Evolutionary conservation across 2,329 filamentous ascomycete genomes (phyloP).

Genomic region (Fusarium robinianum): DNA sequence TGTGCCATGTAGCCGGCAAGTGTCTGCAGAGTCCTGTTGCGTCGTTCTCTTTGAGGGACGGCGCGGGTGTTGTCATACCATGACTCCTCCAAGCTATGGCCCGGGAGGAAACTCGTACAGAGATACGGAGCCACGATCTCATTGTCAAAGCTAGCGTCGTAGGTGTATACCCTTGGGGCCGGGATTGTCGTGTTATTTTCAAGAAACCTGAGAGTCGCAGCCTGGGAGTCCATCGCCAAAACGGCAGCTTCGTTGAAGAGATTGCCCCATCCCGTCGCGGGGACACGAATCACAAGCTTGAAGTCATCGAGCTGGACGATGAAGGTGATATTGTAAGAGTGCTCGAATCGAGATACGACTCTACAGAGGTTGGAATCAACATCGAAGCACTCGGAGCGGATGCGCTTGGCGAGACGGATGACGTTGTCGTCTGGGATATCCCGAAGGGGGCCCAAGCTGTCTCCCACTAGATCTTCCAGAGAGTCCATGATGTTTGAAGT

Average conservation of each 20-base stretch:
- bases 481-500: neutral
- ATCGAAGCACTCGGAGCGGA: neutral
- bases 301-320: slow-evolving; percentile 2
- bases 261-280: slow-evolving; percentile 1
- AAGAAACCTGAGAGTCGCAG: slow-evolving; percentile 5
- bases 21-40: neutral
- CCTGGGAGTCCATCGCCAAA: slow-evolving; percentile 6
- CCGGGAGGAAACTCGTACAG: slow-evolving; percentile 5
- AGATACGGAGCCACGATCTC: slow-evolving; percentile 12
- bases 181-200: slow-evolving; percentile 1
- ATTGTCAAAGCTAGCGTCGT: slow-evolving; percentile 1
- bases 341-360: neutral
- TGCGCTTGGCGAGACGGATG: neutral
- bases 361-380: neutral
- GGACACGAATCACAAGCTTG: slow-evolving; percentile 5
- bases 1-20: slow-evolving; percentile 2
- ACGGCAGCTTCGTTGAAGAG: neutral
- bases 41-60: neutral
- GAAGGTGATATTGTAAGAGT: slow-evolving; percentile 1
- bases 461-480: neutral
- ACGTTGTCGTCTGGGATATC: neutral
- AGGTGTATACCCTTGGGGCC: neutral
- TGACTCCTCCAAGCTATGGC: neutral
- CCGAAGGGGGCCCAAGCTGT: neutral
- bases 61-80: neutral